A percentile compares a stretch with the other conserved stretches of the same genome.
Evolutionary conservation across 345 rosid species (phyloP).

Genomic region (Citrus inodora): DNA sequence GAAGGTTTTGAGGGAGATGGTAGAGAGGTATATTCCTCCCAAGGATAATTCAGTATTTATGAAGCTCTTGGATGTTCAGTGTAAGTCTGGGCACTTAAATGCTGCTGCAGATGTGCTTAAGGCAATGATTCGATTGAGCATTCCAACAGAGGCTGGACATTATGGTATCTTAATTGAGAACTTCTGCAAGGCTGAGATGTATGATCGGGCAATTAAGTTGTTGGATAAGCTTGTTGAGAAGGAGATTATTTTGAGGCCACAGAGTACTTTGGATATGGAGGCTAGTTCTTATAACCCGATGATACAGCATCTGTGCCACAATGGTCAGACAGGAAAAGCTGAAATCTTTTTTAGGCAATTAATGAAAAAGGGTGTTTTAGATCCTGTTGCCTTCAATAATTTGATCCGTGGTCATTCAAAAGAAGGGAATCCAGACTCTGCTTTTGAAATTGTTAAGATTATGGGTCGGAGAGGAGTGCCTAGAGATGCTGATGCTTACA

Average conservation of each 20-base stretch:
- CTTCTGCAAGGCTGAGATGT: constrained; percentile 64
- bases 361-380: constrained; percentile 81
- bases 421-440: constrained; percentile 76
- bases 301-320: constrained; percentile 63
- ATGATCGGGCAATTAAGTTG: constrained; percentile 63
- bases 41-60: constrained; percentile 71
- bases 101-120: constrained; percentile 76
- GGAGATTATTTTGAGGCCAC: constrained; percentile 76
- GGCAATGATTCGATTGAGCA: constrained; percentile 70
- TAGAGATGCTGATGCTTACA: constrained; percentile 68
- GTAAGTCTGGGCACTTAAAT: constrained; percentile 57
- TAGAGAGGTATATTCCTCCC: constrained; percentile 53
- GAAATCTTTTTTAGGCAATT: constrained; percentile 81
- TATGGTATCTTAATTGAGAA: constrained; percentile 77
- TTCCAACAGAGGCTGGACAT: constrained; percentile 81
- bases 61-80: constrained; percentile 56
- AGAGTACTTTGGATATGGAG: constrained; percentile 56
- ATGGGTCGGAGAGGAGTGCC: constrained; percentile 77
- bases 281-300: constrained; percentile 63
- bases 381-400: constrained; percentile 67
- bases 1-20: constrained; percentile 66
- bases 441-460: constrained; percentile 79
- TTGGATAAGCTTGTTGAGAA: constrained; percentile 71
- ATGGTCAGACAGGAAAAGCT: constrained; percentile 73
- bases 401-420: constrained; percentile 72